Conservation (phyloP, 208 protist genomes). For the Trypanosoma rangeli region DNA sequence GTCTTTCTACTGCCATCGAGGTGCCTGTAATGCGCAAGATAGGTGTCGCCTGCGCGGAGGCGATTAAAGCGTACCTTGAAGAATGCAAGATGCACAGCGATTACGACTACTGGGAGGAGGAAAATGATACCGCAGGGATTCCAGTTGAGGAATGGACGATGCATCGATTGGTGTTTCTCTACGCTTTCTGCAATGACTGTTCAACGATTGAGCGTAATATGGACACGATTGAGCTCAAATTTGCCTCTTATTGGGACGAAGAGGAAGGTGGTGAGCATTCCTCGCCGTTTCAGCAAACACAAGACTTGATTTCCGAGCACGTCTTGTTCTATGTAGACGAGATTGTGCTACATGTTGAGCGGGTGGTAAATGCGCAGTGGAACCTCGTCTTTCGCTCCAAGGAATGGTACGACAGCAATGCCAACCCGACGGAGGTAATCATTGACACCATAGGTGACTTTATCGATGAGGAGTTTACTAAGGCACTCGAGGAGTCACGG, state of each 20-base stretch:
- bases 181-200: constrained; percentile 89
- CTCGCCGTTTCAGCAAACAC: constrained; percentile 66
- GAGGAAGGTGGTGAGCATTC: constrained; percentile 22
- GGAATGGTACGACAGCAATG: constrained; percentile 65
- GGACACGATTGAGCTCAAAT: constrained; percentile 85
- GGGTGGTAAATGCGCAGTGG: constrained; percentile 77
- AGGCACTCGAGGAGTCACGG: constrained; percentile 64
- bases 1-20: constrained; percentile 69
- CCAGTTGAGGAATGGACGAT: constrained; percentile 66
- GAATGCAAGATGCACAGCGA: constrained; percentile 78
- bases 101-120: constrained; percentile 85
- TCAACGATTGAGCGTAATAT: constrained; percentile 84
- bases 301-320: constrained; percentile 64
- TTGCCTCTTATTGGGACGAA: constrained; percentile 75
- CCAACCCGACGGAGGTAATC: constrained; percentile 83
- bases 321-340: constrained; percentile 84
- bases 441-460: constrained; percentile 78
- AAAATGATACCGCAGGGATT: constrained; percentile 33
- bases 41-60: constrained; percentile 70
- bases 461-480: constrained; percentile 84
- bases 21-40: constrained; percentile 75
- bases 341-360: constrained; percentile 81
- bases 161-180: constrained; percentile 73
- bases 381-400: constrained; percentile 59
- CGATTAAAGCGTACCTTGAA: constrained; percentile 72